Conservation (phyloP, 1,284 basidiomycete genomes). For the Irpex sp. region DNA sequence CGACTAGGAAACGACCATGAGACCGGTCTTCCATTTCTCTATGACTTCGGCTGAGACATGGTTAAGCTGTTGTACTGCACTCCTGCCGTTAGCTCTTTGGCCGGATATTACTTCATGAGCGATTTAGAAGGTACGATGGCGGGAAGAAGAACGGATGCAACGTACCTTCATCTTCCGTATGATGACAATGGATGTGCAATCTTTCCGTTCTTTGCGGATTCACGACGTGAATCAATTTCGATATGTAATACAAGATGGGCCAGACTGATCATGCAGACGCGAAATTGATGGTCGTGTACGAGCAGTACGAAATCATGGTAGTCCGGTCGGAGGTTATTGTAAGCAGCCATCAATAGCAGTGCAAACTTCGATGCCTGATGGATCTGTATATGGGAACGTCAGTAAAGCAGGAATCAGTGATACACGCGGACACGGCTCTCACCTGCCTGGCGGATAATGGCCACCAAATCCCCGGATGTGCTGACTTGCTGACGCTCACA, state of each 20-base stretch:
- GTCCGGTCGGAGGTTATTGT: background rate
- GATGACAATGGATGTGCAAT: background rate
- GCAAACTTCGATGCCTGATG: background rate
- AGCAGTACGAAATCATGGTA: background rate
- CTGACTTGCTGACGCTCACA: background rate
- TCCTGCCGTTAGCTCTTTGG: background rate
- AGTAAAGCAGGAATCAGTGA: background rate
- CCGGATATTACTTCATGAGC: background rate
- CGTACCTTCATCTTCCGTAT: background rate
- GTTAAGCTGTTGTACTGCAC: background rate
- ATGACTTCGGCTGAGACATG: too few relatives aligned
- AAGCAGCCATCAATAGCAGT: background rate
- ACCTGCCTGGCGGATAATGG: background rate
- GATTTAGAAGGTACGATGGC: background rate
- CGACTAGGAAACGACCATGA: too few relatives aligned
- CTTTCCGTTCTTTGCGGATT: background rate
- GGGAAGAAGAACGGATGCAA: background rate
- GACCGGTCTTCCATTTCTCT: too few relatives aligned
- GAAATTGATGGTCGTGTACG: background rate
- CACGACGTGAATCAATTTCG: background rate
- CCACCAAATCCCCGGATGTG: background rate
- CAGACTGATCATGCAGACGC: background rate
- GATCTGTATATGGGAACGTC: background rate
- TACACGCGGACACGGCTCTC: background rate
- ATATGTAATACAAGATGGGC: background rate